These are phyloP conservation scores for Chloroidium sp. DNA, from an alignment of 163 green algal genomes.

Conservation along the genomic window DNA sequence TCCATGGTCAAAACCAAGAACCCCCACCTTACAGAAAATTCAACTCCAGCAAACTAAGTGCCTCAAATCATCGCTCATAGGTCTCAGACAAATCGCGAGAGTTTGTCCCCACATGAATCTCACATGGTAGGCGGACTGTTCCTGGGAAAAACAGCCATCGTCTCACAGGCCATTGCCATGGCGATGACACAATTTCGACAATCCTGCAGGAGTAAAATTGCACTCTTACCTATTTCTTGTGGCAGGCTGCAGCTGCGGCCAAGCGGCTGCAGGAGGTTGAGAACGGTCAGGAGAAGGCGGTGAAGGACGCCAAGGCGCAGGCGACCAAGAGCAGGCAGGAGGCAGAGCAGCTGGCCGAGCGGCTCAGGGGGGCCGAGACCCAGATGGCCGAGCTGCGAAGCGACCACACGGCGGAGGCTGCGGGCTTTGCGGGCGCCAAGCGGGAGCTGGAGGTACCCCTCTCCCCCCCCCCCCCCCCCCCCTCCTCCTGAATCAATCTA, in stretches of 20 bases:
- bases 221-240: background rate
- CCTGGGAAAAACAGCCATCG: too few relatives aligned
- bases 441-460: slow-evolving; percentile 18
- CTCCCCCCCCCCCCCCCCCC: background rate
- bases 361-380: background rate
- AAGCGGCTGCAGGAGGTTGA: slow-evolving; percentile 7
- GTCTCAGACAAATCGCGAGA: too few relatives aligned
- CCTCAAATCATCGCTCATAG: too few relatives aligned
- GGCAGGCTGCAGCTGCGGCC: slow-evolving; percentile 2
- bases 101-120: too few relatives aligned
- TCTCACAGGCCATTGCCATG: background rate
- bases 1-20: too few relatives aligned
- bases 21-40: too few relatives aligned
- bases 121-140: too few relatives aligned
- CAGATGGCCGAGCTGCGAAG: slow-evolving; percentile 2
- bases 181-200: background rate
- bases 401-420: slow-evolving; percentile 20
- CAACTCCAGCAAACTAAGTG: too few relatives aligned
- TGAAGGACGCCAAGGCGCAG: slow-evolving; percentile 4
- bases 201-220: background rate
- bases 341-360: background rate
- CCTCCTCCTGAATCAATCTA: too few relatives aligned
- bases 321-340: slow-evolving; percentile 1
- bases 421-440: slow-evolving; percentile 21
- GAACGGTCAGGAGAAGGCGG: background rate